phyloP scores from a whole-genome alignment of 2,329 filamentous ascomycete species.

The Penicillium sp. region DNA sequence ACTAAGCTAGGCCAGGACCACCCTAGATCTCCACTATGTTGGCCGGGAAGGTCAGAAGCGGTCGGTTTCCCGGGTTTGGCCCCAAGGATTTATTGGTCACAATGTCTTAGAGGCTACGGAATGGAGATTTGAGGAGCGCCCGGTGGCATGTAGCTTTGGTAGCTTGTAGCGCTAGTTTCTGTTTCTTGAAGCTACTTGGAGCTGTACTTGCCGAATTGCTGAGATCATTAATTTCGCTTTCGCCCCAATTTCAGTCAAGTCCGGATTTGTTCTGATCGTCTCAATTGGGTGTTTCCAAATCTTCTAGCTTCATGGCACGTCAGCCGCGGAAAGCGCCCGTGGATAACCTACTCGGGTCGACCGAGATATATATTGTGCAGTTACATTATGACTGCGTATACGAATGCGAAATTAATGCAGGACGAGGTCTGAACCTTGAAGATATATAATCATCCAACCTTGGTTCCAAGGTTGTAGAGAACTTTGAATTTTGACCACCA shows the following conservation, averaged over 20 bases:
- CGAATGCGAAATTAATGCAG: background rate
- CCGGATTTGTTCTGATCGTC: background rate
- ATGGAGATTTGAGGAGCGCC: background rate
- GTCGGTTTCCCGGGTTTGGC: slow-evolving; percentile 22
- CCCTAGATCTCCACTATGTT: background rate
- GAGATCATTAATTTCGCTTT: background rate
- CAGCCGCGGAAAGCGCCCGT: slow-evolving; percentile 29
- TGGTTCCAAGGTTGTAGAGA: too few species aligned
- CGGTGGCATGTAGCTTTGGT: background rate
- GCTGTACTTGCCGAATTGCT: background rate
- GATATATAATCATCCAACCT: too few species aligned
- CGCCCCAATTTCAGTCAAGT: background rate
- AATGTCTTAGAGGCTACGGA: background rate
- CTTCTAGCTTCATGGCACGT: slow-evolving; percentile 8
- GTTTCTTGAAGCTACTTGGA: background rate
- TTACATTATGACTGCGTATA: background rate
- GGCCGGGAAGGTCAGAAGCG: background rate
- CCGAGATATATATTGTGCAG: background rate
- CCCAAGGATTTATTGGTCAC: slow-evolving; percentile 4
- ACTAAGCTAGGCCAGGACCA: background rate
- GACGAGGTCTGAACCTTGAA: background rate
- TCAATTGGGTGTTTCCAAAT: background rate
- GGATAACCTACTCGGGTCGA: slow-evolving; percentile 2
- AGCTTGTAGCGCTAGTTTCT: background rate
- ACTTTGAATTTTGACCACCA: too few species aligned